Percentiles rank a stretch among this genome's conserved stretches.
Conservation (phyloP, 192 early-diverging fungal species). For the Funneliformis geosporum region DNA sequence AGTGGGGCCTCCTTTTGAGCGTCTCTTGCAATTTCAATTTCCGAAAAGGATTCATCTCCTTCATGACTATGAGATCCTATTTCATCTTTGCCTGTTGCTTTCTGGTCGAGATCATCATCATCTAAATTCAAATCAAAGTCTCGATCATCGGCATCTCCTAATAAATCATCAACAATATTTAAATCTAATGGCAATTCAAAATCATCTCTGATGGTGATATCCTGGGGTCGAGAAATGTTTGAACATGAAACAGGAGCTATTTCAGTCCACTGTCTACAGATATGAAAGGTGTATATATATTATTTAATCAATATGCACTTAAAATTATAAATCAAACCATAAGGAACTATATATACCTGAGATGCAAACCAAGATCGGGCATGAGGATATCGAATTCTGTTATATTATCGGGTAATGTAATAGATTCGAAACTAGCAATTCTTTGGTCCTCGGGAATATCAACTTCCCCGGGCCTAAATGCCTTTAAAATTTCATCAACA, state of each 20-base stretch:
- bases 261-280: conserved; percentile 7
- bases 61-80: conserved; percentile 27
- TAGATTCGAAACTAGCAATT: conserved; percentile 73
- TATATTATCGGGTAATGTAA: conserved; percentile 84
- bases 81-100: conserved; percentile 31
- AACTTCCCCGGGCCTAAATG: conserved; percentile 77
- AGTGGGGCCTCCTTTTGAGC: conserved; percentile 44
- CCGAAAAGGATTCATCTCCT: conserved; percentile 43
- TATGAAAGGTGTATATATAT: neutral
- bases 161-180: conserved; percentile 26
- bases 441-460: conserved; percentile 79
- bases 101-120: conserved; percentile 54
- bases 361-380: conserved; percentile 64
- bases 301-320: conserved; percentile 8
- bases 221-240: conserved; percentile 65
- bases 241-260: neutral
- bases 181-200: conserved; percentile 26
- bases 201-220: conserved; percentile 63
- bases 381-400: conserved; percentile 93
- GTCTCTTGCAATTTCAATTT: conserved; percentile 63
- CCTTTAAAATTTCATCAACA: conserved; percentile 46
- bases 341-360: neutral
- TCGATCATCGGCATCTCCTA: conserved; percentile 45
- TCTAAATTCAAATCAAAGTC: conserved; percentile 47
- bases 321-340: neutral